Conservation (phyloP, 2,329 filamentous ascomycete species). For the Cladosporium sp. region DNA sequence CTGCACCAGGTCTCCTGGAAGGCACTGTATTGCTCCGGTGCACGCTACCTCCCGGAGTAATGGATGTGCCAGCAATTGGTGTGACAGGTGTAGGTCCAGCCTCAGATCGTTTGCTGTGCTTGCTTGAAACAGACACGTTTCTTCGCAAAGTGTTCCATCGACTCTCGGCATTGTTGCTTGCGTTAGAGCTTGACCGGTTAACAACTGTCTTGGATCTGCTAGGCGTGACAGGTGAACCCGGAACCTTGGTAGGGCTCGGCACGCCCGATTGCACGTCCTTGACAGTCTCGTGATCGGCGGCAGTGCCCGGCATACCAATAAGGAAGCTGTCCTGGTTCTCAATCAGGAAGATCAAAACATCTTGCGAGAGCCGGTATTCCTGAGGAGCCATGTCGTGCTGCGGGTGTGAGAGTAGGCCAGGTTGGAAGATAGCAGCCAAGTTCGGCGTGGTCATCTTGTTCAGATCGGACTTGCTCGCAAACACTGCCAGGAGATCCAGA, state of each 20-base stretch:
- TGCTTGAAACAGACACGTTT: constrained; percentile 91
- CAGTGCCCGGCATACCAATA: constrained; percentile 98
- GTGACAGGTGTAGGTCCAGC: constrained; percentile 69
- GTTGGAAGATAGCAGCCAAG: constrained; percentile 94
- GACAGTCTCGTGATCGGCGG: constrained; percentile 78
- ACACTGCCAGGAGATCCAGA: constrained; percentile 90
- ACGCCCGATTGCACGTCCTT: constrained; percentile 70
- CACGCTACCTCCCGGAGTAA: constrained; percentile 50
- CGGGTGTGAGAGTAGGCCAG: constrained; percentile 91
- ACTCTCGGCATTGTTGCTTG: constrained; percentile 85
- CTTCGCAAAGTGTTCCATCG: constrained; percentile 77
- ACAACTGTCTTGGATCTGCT: constrained; percentile 56
- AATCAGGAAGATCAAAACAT: constrained; percentile 95
- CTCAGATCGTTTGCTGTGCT: constrained; percentile 74
- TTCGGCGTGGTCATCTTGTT: constrained; percentile 98
- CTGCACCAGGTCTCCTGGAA: constrained; percentile 71
- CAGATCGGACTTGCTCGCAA: constrained; percentile 92
- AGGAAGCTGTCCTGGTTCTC: constrained; percentile 98
- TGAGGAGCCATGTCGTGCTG: constrained; percentile 91
- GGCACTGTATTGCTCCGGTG: constrained; percentile 88
- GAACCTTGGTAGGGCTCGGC: constrained; percentile 47
- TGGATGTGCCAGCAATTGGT: constrained; percentile 41
- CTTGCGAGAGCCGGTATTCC: constrained; percentile 93
- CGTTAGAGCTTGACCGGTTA: constrained; percentile 77
- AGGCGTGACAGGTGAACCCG: constrained; percentile 44